Base-by-base conservation (phyloP, 345 rosid genomes). In the Kernera saxatilis region DNA sequence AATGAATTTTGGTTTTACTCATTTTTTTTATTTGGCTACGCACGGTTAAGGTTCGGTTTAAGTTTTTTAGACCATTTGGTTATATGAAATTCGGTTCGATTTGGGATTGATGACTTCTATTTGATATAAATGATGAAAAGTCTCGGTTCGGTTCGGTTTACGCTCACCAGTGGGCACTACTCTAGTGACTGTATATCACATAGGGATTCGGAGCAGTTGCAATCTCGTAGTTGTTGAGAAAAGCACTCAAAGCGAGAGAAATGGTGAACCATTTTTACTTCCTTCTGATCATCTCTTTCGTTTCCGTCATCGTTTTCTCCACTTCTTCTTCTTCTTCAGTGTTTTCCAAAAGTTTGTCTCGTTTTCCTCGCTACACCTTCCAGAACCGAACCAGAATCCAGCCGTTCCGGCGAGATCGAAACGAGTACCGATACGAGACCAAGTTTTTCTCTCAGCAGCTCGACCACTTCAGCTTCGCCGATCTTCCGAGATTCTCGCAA, bases 381-480 rank as follows among this genome's bases (percentile, higher is more conserved):
- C 63, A 82, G 4, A 63, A 53, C 61, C 76, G 26, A 18, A 19
- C 48, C 73, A 55, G 59, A 61, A 29, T 69, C 48, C 52, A 37
- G 41, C 57, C 13, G 26, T n/a, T 39, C 14, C 12, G 39, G 19
- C 33, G 25, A 5, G 62, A 18, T 4, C 40, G 26, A 2, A 56
- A 22, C 6, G 73, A 69, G 48, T 84, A 84, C 80, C 72, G 8
- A 8, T 90, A 90, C 80, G 87, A 90, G 58, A 88, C 86, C 5
- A 78, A 80, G 61, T 88, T 80, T 51, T 85, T 85, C 69, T 46
- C 77, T 57, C 97, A 90, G 74, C 77, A 61, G 40, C 86, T 90
- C 39, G 97, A 90, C 65, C 97, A 88, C 72, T 90, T 90, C 85
- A 88, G 93, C 80, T 90, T 90, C 84, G 70, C 83, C 8, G 82